Base-by-base conservation (phyloP, 495 filamentous ascomycete species). In the Penicillium maclennaniae region DNA sequence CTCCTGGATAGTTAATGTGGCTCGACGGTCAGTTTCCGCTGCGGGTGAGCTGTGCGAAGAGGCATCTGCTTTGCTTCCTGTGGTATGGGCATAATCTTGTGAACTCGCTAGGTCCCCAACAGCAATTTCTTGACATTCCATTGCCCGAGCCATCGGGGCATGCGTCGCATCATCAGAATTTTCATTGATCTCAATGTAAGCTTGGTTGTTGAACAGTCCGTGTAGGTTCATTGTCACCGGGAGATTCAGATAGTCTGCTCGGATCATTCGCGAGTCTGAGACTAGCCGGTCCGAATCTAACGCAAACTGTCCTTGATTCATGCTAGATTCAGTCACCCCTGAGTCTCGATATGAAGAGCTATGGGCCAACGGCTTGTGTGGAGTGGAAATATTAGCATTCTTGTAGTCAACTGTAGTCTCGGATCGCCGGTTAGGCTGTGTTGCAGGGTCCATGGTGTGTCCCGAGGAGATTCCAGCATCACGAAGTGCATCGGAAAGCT, bases 401-500 rank as follows among this genome's bases (percentile, higher is more conserved):
- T 19, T 16, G 19, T 6, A 2, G 38, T 17, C 19, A 20, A 10
- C 8, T 10, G n/a, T 16, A 1, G 16, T 7, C 15, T 26, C 19
- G 7, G n/a, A 50, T n/a, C 1, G 49, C 23, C 26, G 45, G 25
- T 36, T 38, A 31, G 43, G 23, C 12, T 43, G 25, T 6, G 37
- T 36, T 4, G 26, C 21, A 1, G 23, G 21, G 12, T 51, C 12
- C 44, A 44, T 14, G 20, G n/a, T 26, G n/a, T 25, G 27, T n/a
- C 43, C 45, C 21, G 48, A 34, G 9, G 43, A 16, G 27, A 43
- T 20, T 12, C 45, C 42, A 17, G 38, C 44, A 25, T 50, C 49
- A 6, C 55, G 42, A 6, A 73, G 58, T 5, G 68, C 68, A 45
- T 59, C 61, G 17, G 54, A 41, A 6, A 73, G 53, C 37, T 68